Evolutionary conservation across 805 yeast species (phyloP).

Genomic region (Torulaspora quercuum): DNA sequence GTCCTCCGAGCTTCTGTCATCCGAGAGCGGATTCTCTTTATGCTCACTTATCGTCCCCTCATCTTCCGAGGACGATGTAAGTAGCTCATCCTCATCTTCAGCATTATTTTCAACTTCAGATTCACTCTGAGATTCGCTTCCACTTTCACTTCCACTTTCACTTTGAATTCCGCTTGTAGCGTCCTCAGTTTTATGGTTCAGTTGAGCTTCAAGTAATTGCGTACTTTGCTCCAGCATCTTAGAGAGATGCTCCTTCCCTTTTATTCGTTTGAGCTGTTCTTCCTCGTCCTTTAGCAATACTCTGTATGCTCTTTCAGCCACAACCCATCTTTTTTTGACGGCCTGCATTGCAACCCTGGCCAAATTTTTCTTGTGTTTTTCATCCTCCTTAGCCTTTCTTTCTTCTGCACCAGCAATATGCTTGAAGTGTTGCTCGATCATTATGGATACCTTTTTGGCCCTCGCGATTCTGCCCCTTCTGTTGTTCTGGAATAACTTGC

Average conservation of each 20-base stretch:
- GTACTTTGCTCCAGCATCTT: conserved; percentile 90
- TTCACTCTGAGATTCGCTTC: conserved; percentile 16
- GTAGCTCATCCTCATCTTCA: conserved; percentile 18
- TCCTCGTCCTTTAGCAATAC: conserved; percentile 72
- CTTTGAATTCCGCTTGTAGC: conserved; percentile 15
- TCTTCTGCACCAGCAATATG: conserved; percentile 87
- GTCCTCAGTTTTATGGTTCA: conserved; percentile 42
- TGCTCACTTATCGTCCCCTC: conserved; percentile 20
- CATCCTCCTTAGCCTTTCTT: conserved; percentile 69
- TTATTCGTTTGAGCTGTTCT: conserved; percentile 72
- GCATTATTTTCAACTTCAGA: conserved; percentile 14
- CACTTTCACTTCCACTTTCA: conserved; percentile 15
- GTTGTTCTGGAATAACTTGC: conserved; percentile 65
- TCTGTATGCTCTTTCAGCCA: conserved; percentile 78
- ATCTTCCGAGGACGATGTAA: conserved; percentile 18
- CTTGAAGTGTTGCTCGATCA: conserved; percentile 84
- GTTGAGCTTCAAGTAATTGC: conserved; percentile 80
- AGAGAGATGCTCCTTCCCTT: conserved; percentile 82
- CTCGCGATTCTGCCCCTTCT: conserved; percentile 62
- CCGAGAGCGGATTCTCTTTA: conserved; percentile 28
- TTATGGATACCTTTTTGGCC: conserved; percentile 67
- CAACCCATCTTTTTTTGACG: conserved; percentile 84
- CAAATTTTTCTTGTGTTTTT: conserved; percentile 60
- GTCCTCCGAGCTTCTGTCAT: conserved; percentile 13
- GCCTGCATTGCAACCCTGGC: conserved; percentile 82